Conservation (phyloP, 2,329 filamentous ascomycete genomes). For the Beauveria asiatica region DNA sequence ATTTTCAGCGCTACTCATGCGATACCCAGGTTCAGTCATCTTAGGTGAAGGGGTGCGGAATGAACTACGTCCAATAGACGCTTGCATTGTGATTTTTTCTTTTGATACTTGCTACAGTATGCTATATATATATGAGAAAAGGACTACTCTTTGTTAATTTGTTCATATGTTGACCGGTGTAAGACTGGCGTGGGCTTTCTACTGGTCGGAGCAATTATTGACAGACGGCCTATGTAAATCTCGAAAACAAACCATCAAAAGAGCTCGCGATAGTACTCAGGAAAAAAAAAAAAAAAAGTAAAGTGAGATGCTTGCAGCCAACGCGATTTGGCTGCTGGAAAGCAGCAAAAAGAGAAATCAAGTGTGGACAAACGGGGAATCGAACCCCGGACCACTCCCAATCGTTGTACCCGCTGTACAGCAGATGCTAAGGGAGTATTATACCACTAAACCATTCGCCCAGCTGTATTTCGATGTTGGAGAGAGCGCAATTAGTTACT, state of each 20-base stretch:
- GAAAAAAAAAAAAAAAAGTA: too few relatives aligned
- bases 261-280: too few relatives aligned
- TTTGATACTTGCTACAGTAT: background rate
- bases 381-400: constrained; percentile 14
- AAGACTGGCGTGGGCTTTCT: too few relatives aligned
- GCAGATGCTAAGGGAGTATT: constrained; percentile 11
- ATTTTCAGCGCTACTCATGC: background rate
- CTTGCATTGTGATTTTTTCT: background rate
- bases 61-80: background rate
- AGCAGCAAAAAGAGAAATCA: background rate
- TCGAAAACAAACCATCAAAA: too few relatives aligned
- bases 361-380: constrained; percentile 13
- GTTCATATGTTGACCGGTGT: background rate
- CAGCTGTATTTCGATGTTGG: background rate
- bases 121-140: background rate
- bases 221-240: too few relatives aligned
- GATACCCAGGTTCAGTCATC: background rate
- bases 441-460: constrained; percentile 12
- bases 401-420: background rate
- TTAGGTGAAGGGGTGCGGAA: background rate
- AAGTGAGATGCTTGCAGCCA: too few relatives aligned
- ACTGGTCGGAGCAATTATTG: too few relatives aligned
- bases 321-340: background rate
- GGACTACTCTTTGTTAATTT: background rate
- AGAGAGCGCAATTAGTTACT: background rate